These are phyloP conservation scores for Chondrus crispus DNA, from an alignment of 23 red algal species.

Conservation along the genomic window DNA sequence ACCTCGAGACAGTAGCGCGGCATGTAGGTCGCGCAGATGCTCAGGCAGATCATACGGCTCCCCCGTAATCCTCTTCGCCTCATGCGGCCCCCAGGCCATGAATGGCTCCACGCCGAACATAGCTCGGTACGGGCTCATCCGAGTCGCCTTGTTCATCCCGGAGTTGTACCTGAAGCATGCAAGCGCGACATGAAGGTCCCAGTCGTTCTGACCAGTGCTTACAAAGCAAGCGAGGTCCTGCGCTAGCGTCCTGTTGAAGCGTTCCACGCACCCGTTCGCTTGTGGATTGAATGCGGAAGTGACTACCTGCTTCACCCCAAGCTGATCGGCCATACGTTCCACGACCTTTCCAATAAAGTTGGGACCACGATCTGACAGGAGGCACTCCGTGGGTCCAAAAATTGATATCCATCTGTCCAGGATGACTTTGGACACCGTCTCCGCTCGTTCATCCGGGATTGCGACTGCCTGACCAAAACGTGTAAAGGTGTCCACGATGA, in stretches of 20 bases:
- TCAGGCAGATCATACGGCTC: background rate
- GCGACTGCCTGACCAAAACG: too few species aligned
- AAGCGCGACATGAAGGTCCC: background rate
- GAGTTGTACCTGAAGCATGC: background rate
- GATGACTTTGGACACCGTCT: background rate
- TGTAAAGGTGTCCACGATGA: background rate
- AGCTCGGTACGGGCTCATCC: background rate
- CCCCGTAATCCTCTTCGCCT: background rate
- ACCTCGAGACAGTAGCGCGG: background rate
- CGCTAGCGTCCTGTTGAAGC: background rate
- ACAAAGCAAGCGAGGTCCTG: background rate
- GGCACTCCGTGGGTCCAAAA: background rate
- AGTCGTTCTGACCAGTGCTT: background rate
- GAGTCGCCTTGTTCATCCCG: background rate
- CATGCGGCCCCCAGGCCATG: background rate
- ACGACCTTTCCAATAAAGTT: background rate
- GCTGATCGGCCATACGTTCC: background rate
- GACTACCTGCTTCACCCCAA: background rate
- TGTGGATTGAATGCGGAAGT: background rate
- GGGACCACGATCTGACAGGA: background rate
- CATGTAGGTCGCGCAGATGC: background rate
- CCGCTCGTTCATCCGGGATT: background rate
- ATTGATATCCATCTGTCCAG: background rate
- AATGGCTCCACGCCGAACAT: background rate
- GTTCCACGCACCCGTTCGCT: background rate